These are phyloP conservation scores for Leucocoprinus sp. DNA, from an alignment of 768 basidiomycete species.

Conservation along the genomic window DNA sequence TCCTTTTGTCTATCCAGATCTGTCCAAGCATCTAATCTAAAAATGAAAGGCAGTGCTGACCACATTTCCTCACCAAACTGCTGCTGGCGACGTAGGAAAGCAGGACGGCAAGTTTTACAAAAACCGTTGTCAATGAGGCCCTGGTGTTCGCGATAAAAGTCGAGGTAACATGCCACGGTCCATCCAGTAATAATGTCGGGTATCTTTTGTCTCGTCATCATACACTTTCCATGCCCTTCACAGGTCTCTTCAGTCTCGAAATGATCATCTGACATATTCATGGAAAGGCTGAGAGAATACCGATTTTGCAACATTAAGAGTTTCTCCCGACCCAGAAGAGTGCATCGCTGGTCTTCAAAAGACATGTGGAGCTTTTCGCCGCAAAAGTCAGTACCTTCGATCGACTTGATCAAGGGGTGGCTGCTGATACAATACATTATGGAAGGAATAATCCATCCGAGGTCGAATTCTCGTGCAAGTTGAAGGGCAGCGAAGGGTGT, in stretches of 20 bases:
- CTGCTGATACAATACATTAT: slow-evolving; percentile 30
- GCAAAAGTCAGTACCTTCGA: slow-evolving; percentile 26
- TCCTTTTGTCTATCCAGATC: slow-evolving; percentile 18
- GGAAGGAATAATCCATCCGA: slow-evolving; percentile 27
- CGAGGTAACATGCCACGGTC: slow-evolving; percentile 25
- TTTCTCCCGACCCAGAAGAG: slow-evolving; percentile 21
- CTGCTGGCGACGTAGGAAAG: slow-evolving; percentile 15
- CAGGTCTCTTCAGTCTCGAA: slow-evolving; percentile 8
- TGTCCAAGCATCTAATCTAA: slow-evolving; percentile 22
- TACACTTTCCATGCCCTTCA: slow-evolving; percentile 14
- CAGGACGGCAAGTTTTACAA: slow-evolving; percentile 17
- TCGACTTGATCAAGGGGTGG: slow-evolving; percentile 27
- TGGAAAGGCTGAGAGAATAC: slow-evolving; percentile 1
- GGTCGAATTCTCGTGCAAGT: slow-evolving; percentile 25
- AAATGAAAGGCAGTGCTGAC: slow-evolving; percentile 23
- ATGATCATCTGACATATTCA: slow-evolving; percentile 9
- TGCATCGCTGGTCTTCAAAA: slow-evolving; percentile 21
- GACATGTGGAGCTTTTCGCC: slow-evolving; percentile 18
- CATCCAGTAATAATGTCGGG: slow-evolving; percentile 21
- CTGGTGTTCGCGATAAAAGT: slow-evolving; percentile 24
- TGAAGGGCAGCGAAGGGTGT: slow-evolving; percentile 30
- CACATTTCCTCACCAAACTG: slow-evolving; percentile 22
- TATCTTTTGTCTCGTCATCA: slow-evolving; percentile 15
- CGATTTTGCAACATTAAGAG: slow-evolving; percentile 18
- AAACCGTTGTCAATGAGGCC: slow-evolving; percentile 17